These are phyloP conservation scores for Schizochytrium sp. DNA, from an alignment of 108 stramenopile species.

Conservation along the genomic window DNA sequence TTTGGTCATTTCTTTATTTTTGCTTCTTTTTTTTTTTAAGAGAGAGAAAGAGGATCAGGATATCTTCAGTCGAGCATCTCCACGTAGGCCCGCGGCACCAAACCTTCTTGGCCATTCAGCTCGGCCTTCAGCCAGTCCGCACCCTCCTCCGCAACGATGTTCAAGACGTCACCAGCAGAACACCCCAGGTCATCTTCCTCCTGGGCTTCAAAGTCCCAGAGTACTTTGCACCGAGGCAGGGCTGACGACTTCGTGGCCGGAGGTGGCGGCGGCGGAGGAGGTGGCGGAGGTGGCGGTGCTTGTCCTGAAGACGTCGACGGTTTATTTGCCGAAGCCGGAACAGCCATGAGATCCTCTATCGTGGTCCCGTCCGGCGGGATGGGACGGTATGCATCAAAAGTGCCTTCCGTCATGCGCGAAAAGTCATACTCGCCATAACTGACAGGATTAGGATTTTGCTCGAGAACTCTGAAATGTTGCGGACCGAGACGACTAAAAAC, in stretches of 20 bases:
- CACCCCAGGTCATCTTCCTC: neutral
- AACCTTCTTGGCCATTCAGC: neutral
- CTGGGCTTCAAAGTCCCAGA: neutral
- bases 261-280: neutral
- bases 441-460: neutral
- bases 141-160: neutral
- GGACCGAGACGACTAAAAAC: neutral
- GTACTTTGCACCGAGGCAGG: neutral
- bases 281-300: neutral
- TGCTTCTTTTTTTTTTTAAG: too few relatives aligned
- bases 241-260: neutral
- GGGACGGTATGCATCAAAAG: neutral
- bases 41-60: too few relatives aligned
- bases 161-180: neutral
- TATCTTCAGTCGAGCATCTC: neutral
- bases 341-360: neutral
- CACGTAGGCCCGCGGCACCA: neutral
- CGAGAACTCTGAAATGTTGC: neutral
- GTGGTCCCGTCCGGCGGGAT: neutral
- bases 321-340: neutral
- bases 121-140: neutral
- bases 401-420: neutral
- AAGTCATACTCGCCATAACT: neutral
- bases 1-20: neutral
- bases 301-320: neutral